Percentiles rank a stretch among this genome's conserved stretches.
phyloP scores from a whole-genome alignment of 208 protist genomes.

The Kentomonas sorsogonicus region DNA sequence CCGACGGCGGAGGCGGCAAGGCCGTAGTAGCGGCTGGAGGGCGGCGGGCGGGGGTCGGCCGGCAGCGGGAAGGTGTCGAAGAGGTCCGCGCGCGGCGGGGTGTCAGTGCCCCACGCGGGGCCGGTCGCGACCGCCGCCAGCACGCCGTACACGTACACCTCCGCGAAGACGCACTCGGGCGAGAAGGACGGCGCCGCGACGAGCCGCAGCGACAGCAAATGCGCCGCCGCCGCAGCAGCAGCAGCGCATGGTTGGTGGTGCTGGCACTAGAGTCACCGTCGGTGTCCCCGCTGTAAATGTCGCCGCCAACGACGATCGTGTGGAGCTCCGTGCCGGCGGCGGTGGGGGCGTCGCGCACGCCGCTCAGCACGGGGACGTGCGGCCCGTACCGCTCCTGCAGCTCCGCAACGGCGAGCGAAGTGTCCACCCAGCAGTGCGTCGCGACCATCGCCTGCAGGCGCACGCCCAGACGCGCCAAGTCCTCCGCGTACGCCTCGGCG shows the following conservation, averaged over 20 bases:
- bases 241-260: no score
- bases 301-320: neutral
- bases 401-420: conserved; percentile 31
- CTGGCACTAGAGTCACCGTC: neutral
- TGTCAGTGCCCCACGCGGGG: conserved; percentile 48
- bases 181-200: conserved; percentile 60
- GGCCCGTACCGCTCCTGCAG: conserved; percentile 10
- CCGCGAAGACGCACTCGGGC: conserved; percentile 55
- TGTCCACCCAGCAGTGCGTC: conserved; percentile 72
- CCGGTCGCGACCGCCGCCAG: conserved; percentile 57
- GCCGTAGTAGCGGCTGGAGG: neutral
- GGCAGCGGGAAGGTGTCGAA: conserved; percentile 1
- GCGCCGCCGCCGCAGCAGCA: no score
- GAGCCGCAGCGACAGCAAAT: conserved; percentile 22
- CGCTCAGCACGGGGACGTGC: conserved; percentile 14
- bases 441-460: conserved; percentile 35
- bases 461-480: conserved; percentile 30
- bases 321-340: neutral
- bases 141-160: conserved; percentile 29
- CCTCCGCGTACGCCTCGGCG: conserved; percentile 23
- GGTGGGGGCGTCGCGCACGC: conserved; percentile 20
- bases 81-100: conserved; percentile 46
- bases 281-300: neutral
- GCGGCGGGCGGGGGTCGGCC: neutral
- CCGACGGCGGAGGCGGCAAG: neutral